These are phyloP conservation scores for Vickermania spadyakhi DNA, from an alignment of 208 protist genomes.

Conservation along the genomic window DNA sequence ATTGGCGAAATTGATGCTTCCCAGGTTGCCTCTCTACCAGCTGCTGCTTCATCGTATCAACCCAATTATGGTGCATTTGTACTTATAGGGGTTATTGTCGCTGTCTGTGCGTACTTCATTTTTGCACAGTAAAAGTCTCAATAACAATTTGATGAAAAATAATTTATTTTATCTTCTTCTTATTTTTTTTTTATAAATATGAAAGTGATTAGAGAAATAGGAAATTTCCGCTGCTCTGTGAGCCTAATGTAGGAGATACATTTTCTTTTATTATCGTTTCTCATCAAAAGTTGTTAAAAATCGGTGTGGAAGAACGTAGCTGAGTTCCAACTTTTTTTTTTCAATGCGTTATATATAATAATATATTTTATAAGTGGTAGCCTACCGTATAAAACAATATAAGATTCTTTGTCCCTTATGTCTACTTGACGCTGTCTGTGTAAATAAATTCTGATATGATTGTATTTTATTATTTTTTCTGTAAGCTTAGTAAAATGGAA, in stretches of 20 bases:
- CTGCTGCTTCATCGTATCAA: background rate
- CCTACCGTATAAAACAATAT: too few relatives aligned
- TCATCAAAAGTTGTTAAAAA: background rate
- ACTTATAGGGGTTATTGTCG: conserved; percentile 29
- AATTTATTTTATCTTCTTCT: too few relatives aligned
- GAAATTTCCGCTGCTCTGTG: background rate
- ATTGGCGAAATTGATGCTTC: conserved; percentile 69
- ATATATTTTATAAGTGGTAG: too few relatives aligned
- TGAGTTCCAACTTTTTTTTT: too few relatives aligned
- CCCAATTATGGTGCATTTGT: conserved; percentile 31
- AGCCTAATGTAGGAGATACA: background rate
- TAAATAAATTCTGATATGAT: too few relatives aligned
- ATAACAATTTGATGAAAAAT: too few relatives aligned
- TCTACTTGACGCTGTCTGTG: too few relatives aligned
- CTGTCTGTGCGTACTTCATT: conserved; percentile 45
- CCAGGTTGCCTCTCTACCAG: conserved; percentile 22
- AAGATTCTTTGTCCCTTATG: too few relatives aligned
- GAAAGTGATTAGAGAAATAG: background rate
- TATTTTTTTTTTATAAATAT: background rate
- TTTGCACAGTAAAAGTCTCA: conserved; percentile 11
- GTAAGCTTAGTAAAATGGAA: too few relatives aligned
- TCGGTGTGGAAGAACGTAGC: background rate
- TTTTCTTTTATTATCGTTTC: conserved; percentile 2
- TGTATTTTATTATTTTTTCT: too few relatives aligned
- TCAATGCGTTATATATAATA: too few relatives aligned